phyloP scores from a whole-genome alignment of 2,329 filamentous ascomycete genomes.

The Colletotrichum noveboracense region DNA sequence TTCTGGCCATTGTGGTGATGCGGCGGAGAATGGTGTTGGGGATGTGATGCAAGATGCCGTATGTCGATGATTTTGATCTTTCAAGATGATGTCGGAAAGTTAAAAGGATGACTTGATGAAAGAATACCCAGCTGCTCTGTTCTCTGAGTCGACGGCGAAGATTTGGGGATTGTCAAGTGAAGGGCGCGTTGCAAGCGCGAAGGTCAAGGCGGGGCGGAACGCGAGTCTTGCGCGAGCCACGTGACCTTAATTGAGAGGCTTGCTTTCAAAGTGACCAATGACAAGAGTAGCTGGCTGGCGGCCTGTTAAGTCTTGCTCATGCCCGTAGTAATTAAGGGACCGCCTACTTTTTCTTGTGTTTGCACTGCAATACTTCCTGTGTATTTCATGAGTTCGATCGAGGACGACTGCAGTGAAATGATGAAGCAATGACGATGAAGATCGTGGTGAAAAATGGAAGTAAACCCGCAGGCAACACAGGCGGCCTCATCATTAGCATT shows the following conservation, averaged over 20 bases:
- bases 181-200: constrained; percentile 18
- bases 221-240: constrained; percentile 1
- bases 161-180: constrained; percentile 6
- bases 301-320: neutral
- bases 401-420: too few relatives aligned
- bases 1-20: constrained; percentile 3
- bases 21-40: neutral
- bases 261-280: neutral
- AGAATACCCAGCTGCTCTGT: neutral
- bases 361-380: neutral
- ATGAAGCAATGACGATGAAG: neutral
- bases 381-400: neutral
- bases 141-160: neutral
- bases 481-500: neutral
- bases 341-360: neutral
- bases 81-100: fast-evolving
- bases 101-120: neutral
- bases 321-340: neutral
- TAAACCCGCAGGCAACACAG: neutral
- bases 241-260: neutral
- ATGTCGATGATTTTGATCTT: neutral
- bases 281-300: neutral
- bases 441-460: fast-evolving
- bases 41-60: neutral
- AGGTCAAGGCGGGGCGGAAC: neutral